A percentile compares a stretch with the other conserved stretches of the same genome.
Conservation (phyloP, 768 basidiomycete species). For the Lactarius pseudohatsudake region DNA sequence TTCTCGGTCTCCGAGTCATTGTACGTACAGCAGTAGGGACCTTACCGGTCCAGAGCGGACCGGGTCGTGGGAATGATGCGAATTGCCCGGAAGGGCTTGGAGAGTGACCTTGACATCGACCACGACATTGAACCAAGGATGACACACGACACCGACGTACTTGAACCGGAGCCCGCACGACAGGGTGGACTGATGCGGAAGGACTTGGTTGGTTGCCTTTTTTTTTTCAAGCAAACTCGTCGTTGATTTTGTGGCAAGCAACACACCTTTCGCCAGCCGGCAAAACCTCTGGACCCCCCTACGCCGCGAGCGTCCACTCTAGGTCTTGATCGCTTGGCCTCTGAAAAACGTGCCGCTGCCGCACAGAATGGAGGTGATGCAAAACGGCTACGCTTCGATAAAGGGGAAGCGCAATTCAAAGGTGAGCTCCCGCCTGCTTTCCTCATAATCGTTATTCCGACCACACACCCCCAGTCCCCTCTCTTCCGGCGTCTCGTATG, state of each 20-base stretch:
- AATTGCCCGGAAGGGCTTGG: neutral
- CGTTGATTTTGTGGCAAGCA: conserved; percentile 44
- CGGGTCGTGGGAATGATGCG: neutral
- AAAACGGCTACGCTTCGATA: conserved; percentile 61
- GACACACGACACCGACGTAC: conserved; percentile 68
- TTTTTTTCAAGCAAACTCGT: conserved; percentile 7
- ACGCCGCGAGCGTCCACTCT: conserved; percentile 79
- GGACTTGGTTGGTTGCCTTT: conserved; percentile 51
- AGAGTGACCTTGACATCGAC: neutral
- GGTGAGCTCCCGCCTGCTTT: conserved; percentile 45
- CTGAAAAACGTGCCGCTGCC: conserved; percentile 69
- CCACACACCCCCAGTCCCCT: conserved; percentile 60
- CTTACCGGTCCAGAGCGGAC: neutral
- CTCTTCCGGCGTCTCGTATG: conserved; percentile 57
- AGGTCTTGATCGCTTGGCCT: conserved; percentile 85
- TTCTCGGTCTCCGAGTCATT: too few relatives aligned
- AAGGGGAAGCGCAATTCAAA: conserved; percentile 81
- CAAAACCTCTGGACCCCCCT: conserved; percentile 68
- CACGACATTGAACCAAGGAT: conserved; percentile 4
- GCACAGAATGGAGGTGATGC: conserved; percentile 52
- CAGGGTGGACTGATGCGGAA: conserved; percentile 74
- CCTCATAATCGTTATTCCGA: neutral
- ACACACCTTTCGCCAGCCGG: conserved; percentile 80
- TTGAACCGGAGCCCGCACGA: conserved; percentile 75
- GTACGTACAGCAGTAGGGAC: too few relatives aligned